These are phyloP conservation scores for Fusarium pininemorale DNA, from an alignment of 2,329 filamentous ascomycete species.

Conservation along the genomic window DNA sequence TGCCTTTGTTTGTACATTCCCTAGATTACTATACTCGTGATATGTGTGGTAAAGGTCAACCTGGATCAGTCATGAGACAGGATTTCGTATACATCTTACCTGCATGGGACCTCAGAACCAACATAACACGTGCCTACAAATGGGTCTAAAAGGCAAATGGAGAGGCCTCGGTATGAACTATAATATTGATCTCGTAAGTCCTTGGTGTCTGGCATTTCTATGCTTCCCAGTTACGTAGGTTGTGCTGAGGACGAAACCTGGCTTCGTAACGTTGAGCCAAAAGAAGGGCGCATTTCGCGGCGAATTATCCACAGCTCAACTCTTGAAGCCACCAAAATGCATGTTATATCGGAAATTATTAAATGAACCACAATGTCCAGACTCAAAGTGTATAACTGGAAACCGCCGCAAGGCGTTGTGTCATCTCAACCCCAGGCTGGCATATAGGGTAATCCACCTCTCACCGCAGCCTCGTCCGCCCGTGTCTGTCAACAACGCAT, in stretches of 20 bases:
- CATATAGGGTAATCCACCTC: conserved; percentile 2
- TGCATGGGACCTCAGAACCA: accelerated
- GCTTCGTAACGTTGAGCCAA: background rate
- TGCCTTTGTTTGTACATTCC: background rate
- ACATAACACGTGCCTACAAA: background rate
- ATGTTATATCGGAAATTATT: accelerated
- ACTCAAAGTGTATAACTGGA: no score
- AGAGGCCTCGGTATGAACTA: accelerated
- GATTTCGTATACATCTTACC: no score
- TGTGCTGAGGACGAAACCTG: accelerated
- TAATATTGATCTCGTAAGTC: accelerated
- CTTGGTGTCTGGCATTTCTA: background rate
- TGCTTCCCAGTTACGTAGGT: accelerated
- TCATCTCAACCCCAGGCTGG: no score
- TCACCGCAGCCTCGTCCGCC: background rate
- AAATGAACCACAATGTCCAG: accelerated
- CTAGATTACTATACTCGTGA: accelerated
- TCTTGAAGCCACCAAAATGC: background rate
- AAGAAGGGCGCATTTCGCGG: accelerated
- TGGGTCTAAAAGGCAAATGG: background rate
- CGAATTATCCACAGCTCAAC: background rate
- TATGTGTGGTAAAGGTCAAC: no score
- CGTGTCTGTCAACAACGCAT: background rate
- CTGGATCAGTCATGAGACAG: background rate
- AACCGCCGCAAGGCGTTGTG: background rate